Conservation (phyloP, 305 asterid genomes). For the Lippia alba region DNA sequence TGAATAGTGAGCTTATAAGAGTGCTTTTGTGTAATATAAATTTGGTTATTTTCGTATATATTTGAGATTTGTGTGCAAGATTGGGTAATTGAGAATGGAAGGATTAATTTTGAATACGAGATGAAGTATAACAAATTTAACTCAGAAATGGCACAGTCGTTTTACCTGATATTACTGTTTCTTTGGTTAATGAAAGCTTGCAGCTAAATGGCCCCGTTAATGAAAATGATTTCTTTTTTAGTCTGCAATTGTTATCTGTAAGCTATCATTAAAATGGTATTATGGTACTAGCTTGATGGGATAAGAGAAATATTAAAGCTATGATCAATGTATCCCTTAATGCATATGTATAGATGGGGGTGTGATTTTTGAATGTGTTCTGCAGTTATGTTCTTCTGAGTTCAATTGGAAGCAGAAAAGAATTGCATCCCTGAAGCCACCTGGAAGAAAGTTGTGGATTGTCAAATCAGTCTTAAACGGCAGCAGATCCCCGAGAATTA, state of each 20-base stretch:
- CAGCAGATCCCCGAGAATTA: constrained; percentile 54
- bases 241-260: background rate
- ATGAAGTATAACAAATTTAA: background rate
- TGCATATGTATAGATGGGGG: background rate
- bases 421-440: constrained; percentile 39
- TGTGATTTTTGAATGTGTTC: constrained; percentile 27
- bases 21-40: background rate
- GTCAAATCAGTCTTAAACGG: constrained; percentile 63
- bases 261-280: background rate
- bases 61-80: background rate
- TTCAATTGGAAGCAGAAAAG: constrained; percentile 51
- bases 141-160: background rate
- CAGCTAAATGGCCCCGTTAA: background rate
- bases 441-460: constrained; percentile 44
- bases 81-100: background rate
- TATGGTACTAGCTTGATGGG: background rate
- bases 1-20: background rate
- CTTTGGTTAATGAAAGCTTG: background rate
- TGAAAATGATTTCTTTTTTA: too few species aligned
- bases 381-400: constrained; percentile 53
- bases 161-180: background rate
- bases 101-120: constrained; percentile 9
- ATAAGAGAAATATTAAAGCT: background rate
- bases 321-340: background rate
- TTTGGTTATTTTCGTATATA: background rate